Conservation (phyloP, 2,329 filamentous ascomycete species). For the Fusarium sterilihyphosum region DNA sequence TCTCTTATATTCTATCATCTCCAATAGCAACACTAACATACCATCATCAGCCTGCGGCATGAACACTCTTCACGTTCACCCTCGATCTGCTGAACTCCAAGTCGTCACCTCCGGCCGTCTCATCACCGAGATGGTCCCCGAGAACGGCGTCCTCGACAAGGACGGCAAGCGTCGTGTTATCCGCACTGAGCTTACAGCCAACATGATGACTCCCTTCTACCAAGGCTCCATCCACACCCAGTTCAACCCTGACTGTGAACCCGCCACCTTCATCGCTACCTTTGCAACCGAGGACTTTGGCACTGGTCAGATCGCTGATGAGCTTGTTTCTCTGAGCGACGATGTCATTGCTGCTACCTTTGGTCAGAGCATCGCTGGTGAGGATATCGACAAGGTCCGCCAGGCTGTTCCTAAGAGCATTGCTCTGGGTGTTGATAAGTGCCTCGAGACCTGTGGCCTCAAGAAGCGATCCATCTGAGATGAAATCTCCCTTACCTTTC, state of each 20-base stretch:
- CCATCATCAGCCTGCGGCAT: constrained; percentile 59
- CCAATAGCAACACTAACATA: constrained; percentile 23
- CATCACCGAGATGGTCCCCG: constrained; percentile 62
- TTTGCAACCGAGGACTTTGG: constrained; percentile 63
- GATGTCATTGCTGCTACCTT: constrained; percentile 59
- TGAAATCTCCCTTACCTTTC: not conserved
- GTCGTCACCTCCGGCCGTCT: constrained; percentile 60
- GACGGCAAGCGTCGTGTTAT: constrained; percentile 55
- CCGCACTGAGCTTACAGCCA: constrained; percentile 51
- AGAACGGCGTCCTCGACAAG: constrained; percentile 57
- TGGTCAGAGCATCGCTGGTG: constrained; percentile 57
- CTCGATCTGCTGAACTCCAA: constrained; percentile 63
- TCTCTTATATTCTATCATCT: not conserved
- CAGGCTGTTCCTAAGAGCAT: constrained; percentile 56
- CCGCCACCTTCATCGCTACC: constrained; percentile 60
- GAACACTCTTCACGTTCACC: constrained; percentile 67
- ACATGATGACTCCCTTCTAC: constrained; percentile 64
- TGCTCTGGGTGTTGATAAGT: constrained; percentile 62
- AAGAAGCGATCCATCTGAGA: constrained; percentile 53
- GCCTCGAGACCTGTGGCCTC: constrained; percentile 50
- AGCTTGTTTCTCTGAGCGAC: constrained; percentile 58
- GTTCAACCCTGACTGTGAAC: constrained; percentile 64
- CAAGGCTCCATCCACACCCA: constrained; percentile 65
- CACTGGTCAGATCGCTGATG: constrained; percentile 60
- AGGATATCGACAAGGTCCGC: constrained; percentile 58